A percentile compares a stretch with the other conserved stretches of the same genome.
These are phyloP conservation scores for Cladosporium colombiae DNA, from an alignment of 2,329 filamentous ascomycete genomes.

Conservation along the genomic window DNA sequence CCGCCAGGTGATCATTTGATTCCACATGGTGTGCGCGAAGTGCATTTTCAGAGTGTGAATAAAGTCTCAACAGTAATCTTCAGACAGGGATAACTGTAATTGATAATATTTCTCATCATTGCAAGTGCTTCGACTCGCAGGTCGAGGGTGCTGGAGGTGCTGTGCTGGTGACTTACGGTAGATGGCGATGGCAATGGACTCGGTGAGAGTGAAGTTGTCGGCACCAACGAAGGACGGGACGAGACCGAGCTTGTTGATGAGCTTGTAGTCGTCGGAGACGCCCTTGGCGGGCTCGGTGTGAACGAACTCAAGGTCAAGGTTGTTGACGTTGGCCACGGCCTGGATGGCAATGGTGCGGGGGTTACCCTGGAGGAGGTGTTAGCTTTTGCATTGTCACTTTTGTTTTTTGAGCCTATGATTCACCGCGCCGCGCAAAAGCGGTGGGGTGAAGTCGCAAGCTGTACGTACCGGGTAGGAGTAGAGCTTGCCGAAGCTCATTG, in stretches of 20 bases:
- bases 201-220: slow-evolving; percentile 86
- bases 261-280: slow-evolving; percentile 74
- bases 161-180: slow-evolving; percentile 72
- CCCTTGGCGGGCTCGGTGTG: slow-evolving; percentile 66
- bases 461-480: slow-evolving; percentile 76
- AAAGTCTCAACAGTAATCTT: slow-evolving; percentile 83
- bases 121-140: slow-evolving; percentile 23
- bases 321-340: slow-evolving; percentile 96
- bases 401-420: slow-evolving; percentile 10
- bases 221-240: slow-evolving; percentile 88
- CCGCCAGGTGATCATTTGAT: not conserved
- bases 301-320: slow-evolving; percentile 85
- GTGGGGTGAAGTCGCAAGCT: slow-evolving; percentile 22
- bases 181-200: slow-evolving; percentile 93
- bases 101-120: slow-evolving; percentile 70
- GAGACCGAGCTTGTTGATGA: slow-evolving; percentile 85
- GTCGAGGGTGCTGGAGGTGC: not conserved
- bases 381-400: not conserved
- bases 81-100: slow-evolving; percentile 98
- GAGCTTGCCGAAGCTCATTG: slow-evolving; percentile 88
- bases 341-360: slow-evolving; percentile 84
- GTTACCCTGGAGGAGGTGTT: slow-evolving; percentile 66
- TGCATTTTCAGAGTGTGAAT: slow-evolving; percentile 75
- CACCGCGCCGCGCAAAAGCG: slow-evolving; percentile 14
- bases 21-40: slow-evolving; percentile 4